Conservation (phyloP, 495 filamentous ascomycete genomes). For the Penicillium daleae region DNA sequence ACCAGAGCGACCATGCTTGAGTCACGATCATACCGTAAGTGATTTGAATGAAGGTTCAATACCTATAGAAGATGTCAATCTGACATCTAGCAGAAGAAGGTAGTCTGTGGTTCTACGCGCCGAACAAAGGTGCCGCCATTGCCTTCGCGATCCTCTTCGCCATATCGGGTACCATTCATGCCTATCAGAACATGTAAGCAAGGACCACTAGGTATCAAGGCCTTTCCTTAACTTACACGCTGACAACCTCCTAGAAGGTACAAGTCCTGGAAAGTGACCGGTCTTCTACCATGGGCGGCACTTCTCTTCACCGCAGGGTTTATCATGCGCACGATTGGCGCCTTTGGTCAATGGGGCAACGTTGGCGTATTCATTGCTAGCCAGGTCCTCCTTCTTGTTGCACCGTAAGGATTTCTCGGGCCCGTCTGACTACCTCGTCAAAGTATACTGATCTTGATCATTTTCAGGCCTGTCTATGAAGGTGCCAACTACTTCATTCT, state of each 20-base stretch:
- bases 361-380: constrained; percentile 61
- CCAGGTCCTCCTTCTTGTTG: constrained; percentile 62
- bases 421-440: background rate
- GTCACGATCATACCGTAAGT: constrained; percentile 23
- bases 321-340: constrained; percentile 57
- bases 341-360: constrained; percentile 60
- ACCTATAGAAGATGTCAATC: background rate
- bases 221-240: background rate
- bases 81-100: constrained; percentile 39
- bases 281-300: constrained; percentile 55
- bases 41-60: background rate
- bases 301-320: constrained; percentile 62
- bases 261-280: constrained; percentile 57
- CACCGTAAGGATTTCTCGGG: constrained; percentile 56
- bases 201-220: background rate
- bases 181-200: constrained; percentile 63
- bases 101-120: constrained; percentile 73
- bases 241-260: constrained; percentile 38
- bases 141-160: constrained; percentile 69
- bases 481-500: constrained; percentile 76
- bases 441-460: constrained; percentile 1
- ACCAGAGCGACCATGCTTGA: constrained; percentile 14
- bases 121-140: constrained; percentile 72
- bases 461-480: constrained; percentile 68
- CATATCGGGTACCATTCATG: constrained; percentile 59